Percentiles rank a stretch among this genome's conserved stretches.
These are phyloP conservation scores for Limnanthes douglasii DNA, from an alignment of 345 rosid species.

Conservation along the genomic window DNA sequence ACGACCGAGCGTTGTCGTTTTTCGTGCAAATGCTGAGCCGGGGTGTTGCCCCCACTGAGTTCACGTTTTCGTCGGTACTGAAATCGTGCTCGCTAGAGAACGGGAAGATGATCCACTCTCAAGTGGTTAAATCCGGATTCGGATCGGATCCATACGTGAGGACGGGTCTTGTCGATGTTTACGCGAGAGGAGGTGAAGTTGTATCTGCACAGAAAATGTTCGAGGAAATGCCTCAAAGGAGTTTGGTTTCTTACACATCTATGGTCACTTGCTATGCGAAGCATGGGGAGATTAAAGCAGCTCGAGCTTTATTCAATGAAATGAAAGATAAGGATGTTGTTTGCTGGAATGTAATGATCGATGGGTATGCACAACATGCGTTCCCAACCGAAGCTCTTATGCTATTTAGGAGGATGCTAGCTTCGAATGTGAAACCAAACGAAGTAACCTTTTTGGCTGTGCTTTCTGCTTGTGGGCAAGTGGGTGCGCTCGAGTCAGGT, in stretches of 20 bases:
- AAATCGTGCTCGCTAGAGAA: no score
- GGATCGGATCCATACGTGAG: conserved; percentile 47
- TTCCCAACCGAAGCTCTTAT: conserved; percentile 22
- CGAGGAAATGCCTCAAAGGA: conserved; percentile 44
- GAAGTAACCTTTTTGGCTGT: conserved; percentile 40
- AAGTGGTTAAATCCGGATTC: conserved; percentile 42
- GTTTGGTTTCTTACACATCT: conserved; percentile 45
- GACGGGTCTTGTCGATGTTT: conserved; percentile 52
- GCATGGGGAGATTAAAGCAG: conserved; percentile 37
- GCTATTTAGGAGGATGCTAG: conserved; percentile 37
- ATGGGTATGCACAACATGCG: conserved; percentile 30
- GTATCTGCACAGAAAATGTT: conserved; percentile 46
- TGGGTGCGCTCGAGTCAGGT: conserved; percentile 60
- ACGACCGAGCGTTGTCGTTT: no score
- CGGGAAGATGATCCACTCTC: conserved; percentile 32
- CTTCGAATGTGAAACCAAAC: conserved; percentile 26
- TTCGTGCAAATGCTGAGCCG: no score
- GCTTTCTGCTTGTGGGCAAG: conserved; percentile 64
- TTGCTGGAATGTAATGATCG: conserved; percentile 54
- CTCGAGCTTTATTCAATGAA: conserved; percentile 26
- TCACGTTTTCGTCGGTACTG: no score
- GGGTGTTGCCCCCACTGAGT: no score
- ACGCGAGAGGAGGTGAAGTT: conserved; percentile 46
- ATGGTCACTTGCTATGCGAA: conserved; percentile 69
- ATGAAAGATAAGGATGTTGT: conserved; percentile 30